Conservation (phyloP, 192 early-diverging fungal species). For the Coemansia sp. region DNA sequence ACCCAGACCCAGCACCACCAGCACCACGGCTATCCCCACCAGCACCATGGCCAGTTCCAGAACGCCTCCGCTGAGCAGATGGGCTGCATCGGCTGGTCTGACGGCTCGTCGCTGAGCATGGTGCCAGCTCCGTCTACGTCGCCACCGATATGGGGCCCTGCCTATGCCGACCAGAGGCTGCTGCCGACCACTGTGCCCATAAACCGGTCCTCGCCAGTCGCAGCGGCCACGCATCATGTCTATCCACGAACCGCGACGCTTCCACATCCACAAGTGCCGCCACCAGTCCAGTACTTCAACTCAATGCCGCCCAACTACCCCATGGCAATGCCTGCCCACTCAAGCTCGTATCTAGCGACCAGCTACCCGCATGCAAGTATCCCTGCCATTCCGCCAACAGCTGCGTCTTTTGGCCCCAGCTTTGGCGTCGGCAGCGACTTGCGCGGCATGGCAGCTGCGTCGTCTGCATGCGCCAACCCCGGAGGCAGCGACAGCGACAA, state of each 20-base stretch:
- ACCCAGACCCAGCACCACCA: background rate
- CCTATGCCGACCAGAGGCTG: background rate
- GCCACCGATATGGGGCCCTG: background rate
- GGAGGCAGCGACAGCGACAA: slow-evolving; percentile 3
- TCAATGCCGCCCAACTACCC: background rate
- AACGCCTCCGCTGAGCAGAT: background rate
- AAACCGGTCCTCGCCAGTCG: background rate
- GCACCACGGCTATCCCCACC: background rate
- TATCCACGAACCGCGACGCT: background rate
- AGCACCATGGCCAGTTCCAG: background rate
- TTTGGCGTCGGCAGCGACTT: background rate
- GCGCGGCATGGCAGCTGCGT: background rate
- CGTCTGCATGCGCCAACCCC: background rate
- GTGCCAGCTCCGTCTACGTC: background rate
- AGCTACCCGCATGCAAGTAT: background rate
- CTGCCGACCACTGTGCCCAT: background rate
- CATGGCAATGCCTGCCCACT: background rate
- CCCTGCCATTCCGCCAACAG: background rate
- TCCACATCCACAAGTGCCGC: background rate
- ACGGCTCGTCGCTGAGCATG: background rate
- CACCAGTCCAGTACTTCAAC: background rate
- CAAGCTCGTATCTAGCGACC: background rate
- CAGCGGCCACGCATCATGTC: background rate
- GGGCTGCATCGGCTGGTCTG: background rate
- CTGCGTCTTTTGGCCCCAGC: background rate